Evolutionary conservation across 2,329 filamentous ascomycete species (phyloP).

Genomic region (Sphaceloma murrayae): DNA sequence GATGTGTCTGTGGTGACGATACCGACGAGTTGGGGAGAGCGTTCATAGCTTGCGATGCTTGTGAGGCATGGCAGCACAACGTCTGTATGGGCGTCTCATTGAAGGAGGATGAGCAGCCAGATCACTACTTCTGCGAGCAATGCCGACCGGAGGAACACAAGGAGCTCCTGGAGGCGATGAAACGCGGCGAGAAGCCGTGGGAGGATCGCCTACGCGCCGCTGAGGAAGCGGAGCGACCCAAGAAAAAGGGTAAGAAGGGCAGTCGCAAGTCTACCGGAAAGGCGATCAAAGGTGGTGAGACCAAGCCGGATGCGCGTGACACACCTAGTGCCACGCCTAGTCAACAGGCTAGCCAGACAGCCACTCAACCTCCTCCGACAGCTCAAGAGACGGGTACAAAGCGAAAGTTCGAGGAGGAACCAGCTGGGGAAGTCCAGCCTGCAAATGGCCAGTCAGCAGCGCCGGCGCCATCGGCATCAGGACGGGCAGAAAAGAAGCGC

Average conservation of each 20-base stretch:
- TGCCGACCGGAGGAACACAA: conserved; percentile 79
- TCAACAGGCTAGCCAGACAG: no score
- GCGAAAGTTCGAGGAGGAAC: conserved; percentile 27
- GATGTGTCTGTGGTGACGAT: conserved; percentile 85
- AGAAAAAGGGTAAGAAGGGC: conserved; percentile 38
- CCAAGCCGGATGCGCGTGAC: conserved; percentile 17
- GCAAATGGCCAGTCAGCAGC: conserved; percentile 1
- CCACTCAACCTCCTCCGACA: conserved; percentile 14
- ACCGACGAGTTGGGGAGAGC: conserved; percentile 78
- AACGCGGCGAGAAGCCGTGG: conserved; percentile 78
- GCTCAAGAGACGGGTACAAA: conserved; percentile 23
- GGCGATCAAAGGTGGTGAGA: conserved; percentile 25
- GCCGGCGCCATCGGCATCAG: conserved; percentile 17
- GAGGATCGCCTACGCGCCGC: conserved; percentile 53
- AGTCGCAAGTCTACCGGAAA: conserved; percentile 20
- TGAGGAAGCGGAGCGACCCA: conserved; percentile 49
- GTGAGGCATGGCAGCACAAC: conserved; percentile 94
- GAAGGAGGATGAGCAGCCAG: conserved; percentile 62
- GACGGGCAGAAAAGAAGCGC: conserved; percentile 29
- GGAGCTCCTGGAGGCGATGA: conserved; percentile 67
- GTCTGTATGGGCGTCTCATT: conserved; percentile 84
- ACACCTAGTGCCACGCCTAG: conserved; percentile 14
- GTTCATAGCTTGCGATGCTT: conserved; percentile 94
- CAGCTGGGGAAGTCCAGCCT: no score
- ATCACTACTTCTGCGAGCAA: conserved; percentile 85